Base-by-base conservation (phyloP, 176 grass and related monocot species). In the Aegilops sharonensis region DNA sequence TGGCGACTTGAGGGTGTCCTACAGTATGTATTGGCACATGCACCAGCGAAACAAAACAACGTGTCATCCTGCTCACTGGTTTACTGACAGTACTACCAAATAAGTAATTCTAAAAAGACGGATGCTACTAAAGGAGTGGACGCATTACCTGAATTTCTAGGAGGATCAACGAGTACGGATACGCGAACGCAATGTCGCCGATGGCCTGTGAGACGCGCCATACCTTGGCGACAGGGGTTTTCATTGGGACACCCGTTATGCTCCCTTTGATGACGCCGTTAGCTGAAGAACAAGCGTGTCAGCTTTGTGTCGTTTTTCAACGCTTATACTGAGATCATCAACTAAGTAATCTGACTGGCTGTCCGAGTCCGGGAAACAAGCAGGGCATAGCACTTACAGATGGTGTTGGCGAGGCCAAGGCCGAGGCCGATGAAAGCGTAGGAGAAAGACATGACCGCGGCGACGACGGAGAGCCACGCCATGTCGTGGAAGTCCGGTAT, bases 401-500 rank as follows among this genome's bases (percentile, higher is more conserved):
- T 92, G 47, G 91, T 89, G 72, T 39, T 97, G 69, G 92, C 48
- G 2, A 94, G 9, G 47, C 91, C 94, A 1, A 97, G 92, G 1
- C 50, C 87, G 20, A 97, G 56, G 2, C 94, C 94, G 23, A 94
- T 92, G 87, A 88, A 87, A 8, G 94, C 83, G 77, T 97, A 97
- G 37, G 85, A 88, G 88, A 97, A 97, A 4, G 94, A 97, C 94
- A 97, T 97, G 85, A 87, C 65, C 1, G 92, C 89, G 0, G 94
- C 94, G 15, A 89, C 15, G 82, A 90, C 50, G 18, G 94, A 97
- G 56, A 97, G 94, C 94, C 94, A 97, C 3, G 88, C 92, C 94
- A 94, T 97, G 68, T 97, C 80, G 30, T 94, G 89, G 42, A 97
- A 94, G 54, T 87, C 88, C 36, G 92, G 92, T 48, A 97, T 97